Conservation (phyloP, 306 rosid species). For the Cicer arietinum region DNA sequence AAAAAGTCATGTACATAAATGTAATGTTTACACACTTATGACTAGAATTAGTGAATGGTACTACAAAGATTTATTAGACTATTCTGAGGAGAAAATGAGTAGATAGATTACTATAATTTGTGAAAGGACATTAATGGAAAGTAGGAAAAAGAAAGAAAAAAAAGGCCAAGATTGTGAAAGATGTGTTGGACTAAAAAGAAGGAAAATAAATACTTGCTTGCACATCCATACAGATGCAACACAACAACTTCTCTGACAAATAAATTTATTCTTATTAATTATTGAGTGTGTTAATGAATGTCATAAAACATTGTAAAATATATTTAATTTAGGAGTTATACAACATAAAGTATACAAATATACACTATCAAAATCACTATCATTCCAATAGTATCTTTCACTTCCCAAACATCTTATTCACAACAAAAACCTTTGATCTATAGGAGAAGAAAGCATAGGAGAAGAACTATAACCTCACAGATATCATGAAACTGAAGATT, state of each 20-base stretch:
- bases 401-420: not conserved
- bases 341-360: no score
- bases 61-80: not conserved
- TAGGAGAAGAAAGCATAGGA: no score
- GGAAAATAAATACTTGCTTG: conserved; percentile 5
- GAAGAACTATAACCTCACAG: not conserved
- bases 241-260: not conserved
- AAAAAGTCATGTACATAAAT: no score
- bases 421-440: no score
- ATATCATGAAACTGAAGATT: not conserved
- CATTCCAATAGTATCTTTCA: not conserved
- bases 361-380: not conserved
- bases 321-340: no score
- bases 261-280: not conserved
- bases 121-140: conserved; percentile 1
- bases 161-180: conserved; percentile 43
- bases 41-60: not conserved
- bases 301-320: no score
- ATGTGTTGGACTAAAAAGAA: conserved; percentile 40
- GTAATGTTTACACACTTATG: not conserved
- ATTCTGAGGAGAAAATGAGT: conserved; percentile 10
- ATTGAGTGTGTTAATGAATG: no score
- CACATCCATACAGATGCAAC: conserved; percentile 8
- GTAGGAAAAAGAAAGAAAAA: conserved; percentile 17
- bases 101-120: conserved; percentile 14